phyloP scores from a whole-genome alignment of 2,329 filamentous ascomycete species.

The Neofusicoccum ribis region DNA sequence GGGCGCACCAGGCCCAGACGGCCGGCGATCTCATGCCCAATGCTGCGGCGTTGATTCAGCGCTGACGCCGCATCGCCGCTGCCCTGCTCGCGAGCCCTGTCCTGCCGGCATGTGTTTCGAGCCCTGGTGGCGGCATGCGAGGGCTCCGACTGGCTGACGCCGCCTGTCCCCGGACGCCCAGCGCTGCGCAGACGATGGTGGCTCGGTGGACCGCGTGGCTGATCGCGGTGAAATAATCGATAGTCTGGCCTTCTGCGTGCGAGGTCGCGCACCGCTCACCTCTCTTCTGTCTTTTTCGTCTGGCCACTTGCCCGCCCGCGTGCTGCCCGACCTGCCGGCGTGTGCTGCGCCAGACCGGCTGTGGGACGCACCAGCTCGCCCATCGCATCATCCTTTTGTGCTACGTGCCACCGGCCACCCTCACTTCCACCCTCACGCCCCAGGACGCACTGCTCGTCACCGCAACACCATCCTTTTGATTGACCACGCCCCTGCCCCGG shows the following conservation, averaged over 20 bases:
- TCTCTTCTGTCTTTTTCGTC: background rate
- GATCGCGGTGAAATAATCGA: slow-evolving; percentile 6
- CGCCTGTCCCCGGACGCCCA: background rate
- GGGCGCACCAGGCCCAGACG: background rate
- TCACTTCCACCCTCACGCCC: slow-evolving; percentile 14
- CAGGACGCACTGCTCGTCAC: slow-evolving; percentile 2
- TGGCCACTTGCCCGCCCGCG: background rate
- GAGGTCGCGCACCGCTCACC: background rate
- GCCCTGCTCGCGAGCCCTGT: background rate
- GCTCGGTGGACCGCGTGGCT: background rate
- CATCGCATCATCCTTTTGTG: slow-evolving; percentile 6
- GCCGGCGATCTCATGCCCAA: background rate
- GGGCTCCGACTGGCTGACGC: background rate
- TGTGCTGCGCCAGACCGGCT: background rate
- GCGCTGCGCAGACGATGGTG: background rate
- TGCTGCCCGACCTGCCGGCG: background rate
- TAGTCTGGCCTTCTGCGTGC: background rate
- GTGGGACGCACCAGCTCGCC: background rate
- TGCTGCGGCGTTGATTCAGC: background rate
- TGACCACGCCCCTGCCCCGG: background rate
- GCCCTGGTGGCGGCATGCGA: background rate
- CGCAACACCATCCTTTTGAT: slow-evolving; percentile 14
- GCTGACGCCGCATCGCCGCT: slow-evolving; percentile 6
- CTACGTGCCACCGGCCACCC: slow-evolving; percentile 12
- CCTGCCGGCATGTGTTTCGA: slow-evolving; percentile 8